Base-by-base conservation (phyloP, 2,329 filamentous ascomycete species). In the Chaetomium olivaceum region DNA sequence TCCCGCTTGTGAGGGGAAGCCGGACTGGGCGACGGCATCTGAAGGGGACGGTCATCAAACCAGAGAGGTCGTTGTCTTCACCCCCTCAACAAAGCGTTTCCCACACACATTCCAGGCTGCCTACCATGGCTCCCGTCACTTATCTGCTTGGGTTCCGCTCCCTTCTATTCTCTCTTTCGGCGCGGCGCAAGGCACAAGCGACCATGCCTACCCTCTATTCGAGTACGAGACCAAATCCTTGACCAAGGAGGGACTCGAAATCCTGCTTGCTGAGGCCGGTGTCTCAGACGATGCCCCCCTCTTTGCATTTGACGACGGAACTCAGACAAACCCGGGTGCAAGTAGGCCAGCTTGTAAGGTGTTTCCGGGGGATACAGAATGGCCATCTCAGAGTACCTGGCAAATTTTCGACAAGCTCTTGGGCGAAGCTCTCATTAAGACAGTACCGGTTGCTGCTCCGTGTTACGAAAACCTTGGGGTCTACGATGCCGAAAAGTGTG, bases 311-410 rank as follows among this genome's bases (percentile, higher is more conserved):
- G 52, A 56, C n/a, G 29, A 56, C 3, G 29, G 29, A n/a, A 14
- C 3, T n/a, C 2, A 33, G 4, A 6, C 29, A 36, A 23, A 8
- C 9, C 29, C 52, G n/a, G 52, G 27, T 6, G 4, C 19, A 23
- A 19, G 19, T 16, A 33, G 33, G 3, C 14, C 11, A 3, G 52
- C 11, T n/a, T 58, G 56, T 11, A 58, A 31, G 56, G 36, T 19
- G 6, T 58, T 58, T 12, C 39, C 39, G 7, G 56, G 56, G 11
- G 56, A 58, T 25, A 16, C 39, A 14, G 56, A 29, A 46, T 89
- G 87, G 87, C 86, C 86, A 0, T 75, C 76, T 0, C 39, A 68
- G 0, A 51, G 69, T 1, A 73, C 73, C 6, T 89, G 86, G 85
- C 69, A 74, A 6, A 58, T 66, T 0, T 79, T 89, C 58, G 87